Conservation (phyloP, 805 yeast species). For the Myxozyma kluyveri region DNA sequence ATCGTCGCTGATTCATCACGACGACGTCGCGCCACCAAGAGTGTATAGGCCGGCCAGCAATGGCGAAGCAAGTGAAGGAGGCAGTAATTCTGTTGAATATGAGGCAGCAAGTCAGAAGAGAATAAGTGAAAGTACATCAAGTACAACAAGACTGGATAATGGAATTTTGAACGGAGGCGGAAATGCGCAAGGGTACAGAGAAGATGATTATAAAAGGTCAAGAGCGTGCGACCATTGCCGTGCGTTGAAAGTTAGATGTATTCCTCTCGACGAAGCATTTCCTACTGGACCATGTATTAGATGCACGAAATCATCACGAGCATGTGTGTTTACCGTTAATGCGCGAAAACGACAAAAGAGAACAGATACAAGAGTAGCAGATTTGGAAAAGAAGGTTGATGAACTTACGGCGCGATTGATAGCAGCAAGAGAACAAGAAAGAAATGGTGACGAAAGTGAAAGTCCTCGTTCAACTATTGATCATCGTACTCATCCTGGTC, state of each 20-base stretch:
- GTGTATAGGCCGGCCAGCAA: no score
- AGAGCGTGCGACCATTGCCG: constrained; percentile 58
- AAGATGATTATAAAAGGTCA: constrained; percentile 25
- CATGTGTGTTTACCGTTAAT: constrained; percentile 65
- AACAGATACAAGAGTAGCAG: constrained; percentile 38
- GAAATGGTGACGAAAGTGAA: not conserved
- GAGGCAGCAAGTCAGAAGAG: no score
- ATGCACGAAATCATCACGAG: constrained; percentile 60
- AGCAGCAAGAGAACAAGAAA: not conserved
- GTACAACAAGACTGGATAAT: no score
- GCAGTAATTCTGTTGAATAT: no score
- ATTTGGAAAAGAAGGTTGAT: constrained; percentile 37
- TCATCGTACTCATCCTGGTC: no score
- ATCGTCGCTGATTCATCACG: no score
- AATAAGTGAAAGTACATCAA: no score
- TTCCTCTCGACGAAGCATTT: constrained; percentile 60
- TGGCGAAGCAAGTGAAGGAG: no score
- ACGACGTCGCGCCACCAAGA: no score
- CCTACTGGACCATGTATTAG: constrained; percentile 69
- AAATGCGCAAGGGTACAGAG: no score
- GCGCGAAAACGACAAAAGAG: constrained; percentile 53
- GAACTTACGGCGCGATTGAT: constrained; percentile 18
- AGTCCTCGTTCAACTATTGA: no score
- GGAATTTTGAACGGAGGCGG: no score
- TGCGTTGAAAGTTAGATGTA: constrained; percentile 76